Evolutionary conservation across 495 filamentous ascomycete genomes (phyloP), one percentile per base, ranked within the genome.

Genomic region (Cercophora samala): DNA sequence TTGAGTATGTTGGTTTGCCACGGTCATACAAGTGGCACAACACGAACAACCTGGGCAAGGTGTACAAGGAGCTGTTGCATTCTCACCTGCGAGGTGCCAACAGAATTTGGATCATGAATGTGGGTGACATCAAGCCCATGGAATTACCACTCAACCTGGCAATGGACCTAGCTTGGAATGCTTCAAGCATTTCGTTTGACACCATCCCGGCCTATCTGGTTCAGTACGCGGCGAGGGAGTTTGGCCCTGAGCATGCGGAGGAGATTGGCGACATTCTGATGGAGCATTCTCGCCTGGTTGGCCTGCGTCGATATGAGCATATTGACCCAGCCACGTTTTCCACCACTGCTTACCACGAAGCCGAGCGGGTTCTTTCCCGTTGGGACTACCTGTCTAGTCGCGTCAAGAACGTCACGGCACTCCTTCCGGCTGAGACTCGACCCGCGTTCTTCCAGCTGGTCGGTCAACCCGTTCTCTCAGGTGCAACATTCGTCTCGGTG

Each of bases 71-170:
- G 71, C 79, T 87, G 74, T 72, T 77, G 68, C 78, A 83, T 9
- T 79, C 87, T 0, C 80, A 87, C 65, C 71, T 80, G 25, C 77
- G 85, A 32, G 77, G 84, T 18, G 86, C 85, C 1, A 74, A 78
- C 18, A 77, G 79, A 56, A 86, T 90, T 62, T 89, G 88, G 88
- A 81, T 89, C 52, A 81, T 89, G 64, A 90, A 90, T 66, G 83
- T 90, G 25, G 87, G 87, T 8, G 87, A 90, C 69, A 75, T 89
- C 29, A 88, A 88, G 64, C 83, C 84, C 17, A 77, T 86, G 19
- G 86, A 75, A 24, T 66, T 75, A 29, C 74, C 73, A 6, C 66
- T 73, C 23, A 63, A 63, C 5, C 70, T 76, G 53, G 55, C 65
- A 25, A 75, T 88, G 74, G 85, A 86, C 64, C 68, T 89, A 46